These are phyloP conservation scores for Termitomyces sp. DNA, from an alignment of 768 basidiomycete genomes.

Conservation along the genomic window DNA sequence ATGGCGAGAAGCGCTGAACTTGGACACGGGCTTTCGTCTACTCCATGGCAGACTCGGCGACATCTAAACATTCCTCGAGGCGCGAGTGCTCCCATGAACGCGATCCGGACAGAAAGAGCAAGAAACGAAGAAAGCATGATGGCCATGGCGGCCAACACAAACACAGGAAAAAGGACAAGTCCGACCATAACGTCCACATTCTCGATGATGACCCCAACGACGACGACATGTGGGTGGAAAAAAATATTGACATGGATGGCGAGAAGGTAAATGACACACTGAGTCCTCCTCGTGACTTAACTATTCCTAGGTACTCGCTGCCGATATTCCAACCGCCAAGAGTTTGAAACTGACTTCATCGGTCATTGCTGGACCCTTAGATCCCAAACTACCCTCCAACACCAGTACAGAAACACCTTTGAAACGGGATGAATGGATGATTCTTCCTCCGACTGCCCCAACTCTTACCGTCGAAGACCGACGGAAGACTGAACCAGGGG, in stretches of 20 bases:
- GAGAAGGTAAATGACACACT: slow-evolving; percentile 52
- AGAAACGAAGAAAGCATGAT: slow-evolving; percentile 53
- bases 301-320: slow-evolving; percentile 49
- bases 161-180: slow-evolving; percentile 41
- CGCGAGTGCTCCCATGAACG: slow-evolving; percentile 32
- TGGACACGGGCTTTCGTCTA: neutral
- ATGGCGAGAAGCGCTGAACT: slow-evolving; percentile 6
- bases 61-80: slow-evolving; percentile 24
- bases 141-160: slow-evolving; percentile 38
- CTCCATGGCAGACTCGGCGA: slow-evolving; percentile 13
- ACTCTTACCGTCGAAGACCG: slow-evolving; percentile 20
- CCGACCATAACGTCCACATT: slow-evolving; percentile 36
- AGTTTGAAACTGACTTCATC: slow-evolving; percentile 68
- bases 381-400: slow-evolving; percentile 46
- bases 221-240: slow-evolving; percentile 84
- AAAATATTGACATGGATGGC: slow-evolving; percentile 77
- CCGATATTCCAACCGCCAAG: slow-evolving; percentile 75
- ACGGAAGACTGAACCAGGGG: slow-evolving; percentile 23
- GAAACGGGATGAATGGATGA: slow-evolving; percentile 89
- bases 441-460: slow-evolving; percentile 40
- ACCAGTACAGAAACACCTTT: slow-evolving; percentile 45
- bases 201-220: slow-evolving; percentile 74
- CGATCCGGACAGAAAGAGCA: slow-evolving; percentile 42
- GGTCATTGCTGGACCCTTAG: slow-evolving; percentile 41
- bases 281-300: slow-evolving; percentile 7